Evolutionary conservation across 805 yeast species (phyloP).

Genomic region (Cyberlindnera xishuangbannaensis): DNA sequence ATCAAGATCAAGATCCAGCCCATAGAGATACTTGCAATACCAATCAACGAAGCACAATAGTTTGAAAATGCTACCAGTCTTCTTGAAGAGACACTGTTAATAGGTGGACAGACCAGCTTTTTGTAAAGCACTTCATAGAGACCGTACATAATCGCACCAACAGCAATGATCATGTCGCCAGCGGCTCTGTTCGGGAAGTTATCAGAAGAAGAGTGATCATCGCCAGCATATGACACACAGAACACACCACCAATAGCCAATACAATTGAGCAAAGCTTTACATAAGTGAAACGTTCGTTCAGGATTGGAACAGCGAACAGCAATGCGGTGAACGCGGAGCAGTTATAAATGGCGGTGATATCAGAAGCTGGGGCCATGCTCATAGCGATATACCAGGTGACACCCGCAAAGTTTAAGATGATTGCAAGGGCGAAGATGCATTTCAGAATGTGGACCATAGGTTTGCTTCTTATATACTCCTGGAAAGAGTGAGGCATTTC

Average conservation of each 20-base stretch:
- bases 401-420: slow-evolving; percentile 69
- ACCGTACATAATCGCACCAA: slow-evolving; percentile 76
- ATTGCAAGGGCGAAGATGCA: slow-evolving; percentile 42
- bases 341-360: slow-evolving; percentile 85
- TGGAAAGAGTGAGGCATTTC: slow-evolving; percentile 13
- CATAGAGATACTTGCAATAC: slow-evolving; percentile 45
- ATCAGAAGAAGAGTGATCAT: slow-evolving; percentile 13
- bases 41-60: slow-evolving; percentile 64
- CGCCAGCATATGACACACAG: slow-evolving; percentile 66
- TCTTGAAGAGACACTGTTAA: slow-evolving; percentile 50
- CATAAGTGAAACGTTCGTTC: slow-evolving; percentile 55
- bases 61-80: slow-evolving; percentile 80
- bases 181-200: slow-evolving; percentile 52
- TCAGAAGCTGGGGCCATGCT: slow-evolving; percentile 75
- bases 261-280: slow-evolving; percentile 61
- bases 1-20: slow-evolving; percentile 44
- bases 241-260: slow-evolving; percentile 73
- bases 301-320: slow-evolving; percentile 75
- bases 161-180: slow-evolving; percentile 66
- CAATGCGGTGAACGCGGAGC: slow-evolving; percentile 85
- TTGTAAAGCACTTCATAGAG: slow-evolving; percentile 82
- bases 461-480: slow-evolving; percentile 9
- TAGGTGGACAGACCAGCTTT: slow-evolving; percentile 67
- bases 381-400: slow-evolving; percentile 85
- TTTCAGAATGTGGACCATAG: slow-evolving; percentile 35